phyloP scores from a whole-genome alignment of 441 rosid species.

The Macaranga tanarius region DNA sequence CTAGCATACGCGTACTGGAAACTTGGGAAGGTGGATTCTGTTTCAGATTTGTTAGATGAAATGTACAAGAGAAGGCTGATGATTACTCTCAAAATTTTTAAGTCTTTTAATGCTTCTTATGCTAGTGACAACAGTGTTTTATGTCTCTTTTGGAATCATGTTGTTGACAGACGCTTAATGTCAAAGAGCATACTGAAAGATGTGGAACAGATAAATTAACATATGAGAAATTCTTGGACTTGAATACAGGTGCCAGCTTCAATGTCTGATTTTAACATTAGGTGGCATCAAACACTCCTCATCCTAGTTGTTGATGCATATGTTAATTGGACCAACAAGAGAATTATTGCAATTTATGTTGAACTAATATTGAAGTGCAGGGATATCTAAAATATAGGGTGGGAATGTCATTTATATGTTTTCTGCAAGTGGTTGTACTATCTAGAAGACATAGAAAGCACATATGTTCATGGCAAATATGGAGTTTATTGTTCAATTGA shows the following conservation, averaged over 20 bases:
- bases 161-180: conserved; percentile 59
- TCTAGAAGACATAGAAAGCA: not conserved
- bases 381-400: not conserved
- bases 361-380: not conserved
- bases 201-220: conserved; percentile 33
- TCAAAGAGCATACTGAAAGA: conserved; percentile 63
- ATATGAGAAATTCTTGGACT: not conserved
- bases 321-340: not conserved
- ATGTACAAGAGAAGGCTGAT: conserved; percentile 79
- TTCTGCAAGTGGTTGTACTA: not conserved
- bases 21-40: conserved; percentile 52
- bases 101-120: conserved; percentile 59
- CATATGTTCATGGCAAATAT: not conserved
- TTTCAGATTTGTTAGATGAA: conserved; percentile 55
- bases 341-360: not conserved
- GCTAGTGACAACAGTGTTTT: conserved; percentile 47
- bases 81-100: conserved; percentile 65
- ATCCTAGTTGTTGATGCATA: not conserved
- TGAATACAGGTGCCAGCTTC: not conserved
- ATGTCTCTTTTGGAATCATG: conserved; percentile 69
- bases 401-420: not conserved
- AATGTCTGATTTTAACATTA: not conserved
- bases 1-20: conserved; percentile 80
- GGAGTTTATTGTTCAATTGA: not conserved
- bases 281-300: not conserved